Evolutionary conservation across 345 rosid species (phyloP).

Genomic region (Cardamine chenopodiifolia): DNA sequence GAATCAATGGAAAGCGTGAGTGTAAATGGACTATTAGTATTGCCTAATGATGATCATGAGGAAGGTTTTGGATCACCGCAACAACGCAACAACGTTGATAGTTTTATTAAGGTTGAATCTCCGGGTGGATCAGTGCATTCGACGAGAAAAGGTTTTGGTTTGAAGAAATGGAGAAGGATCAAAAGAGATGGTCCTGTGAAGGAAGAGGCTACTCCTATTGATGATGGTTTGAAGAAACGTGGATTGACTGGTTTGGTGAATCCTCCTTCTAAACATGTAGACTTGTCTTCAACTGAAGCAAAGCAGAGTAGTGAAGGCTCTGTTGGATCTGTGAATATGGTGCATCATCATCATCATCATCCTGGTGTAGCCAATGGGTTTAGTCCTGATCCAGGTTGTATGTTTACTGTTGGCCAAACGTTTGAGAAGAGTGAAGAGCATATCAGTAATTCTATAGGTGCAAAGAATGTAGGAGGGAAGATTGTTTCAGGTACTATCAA

Average conservation of each 20-base stretch:
- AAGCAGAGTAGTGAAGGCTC: constrained; percentile 57
- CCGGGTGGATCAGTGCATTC: constrained; percentile 43
- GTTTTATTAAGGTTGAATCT: constrained; percentile 36
- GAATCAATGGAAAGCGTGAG: constrained; percentile 25
- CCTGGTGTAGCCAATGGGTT: constrained; percentile 42
- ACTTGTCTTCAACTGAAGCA: constrained; percentile 43
- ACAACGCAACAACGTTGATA: constrained; percentile 13
- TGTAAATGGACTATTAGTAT: constrained; percentile 21
- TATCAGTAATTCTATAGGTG: constrained; percentile 55
- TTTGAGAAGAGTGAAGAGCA: constrained; percentile 70
- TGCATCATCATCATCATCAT: constrained; percentile 21
- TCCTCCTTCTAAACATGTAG: constrained; percentile 51
- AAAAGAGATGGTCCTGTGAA: constrained; percentile 60
- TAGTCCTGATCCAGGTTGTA: constrained; percentile 56
- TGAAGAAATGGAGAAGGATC: constrained; percentile 95
- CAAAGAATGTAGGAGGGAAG: constrained; percentile 58
- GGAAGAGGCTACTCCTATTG: constrained; percentile 50
- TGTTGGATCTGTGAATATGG: constrained; percentile 50
- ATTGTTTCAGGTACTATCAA: constrained; percentile 51
- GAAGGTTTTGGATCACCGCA: constrained; percentile 36
- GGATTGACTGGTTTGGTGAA: constrained; percentile 53
- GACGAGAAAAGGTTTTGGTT: constrained; percentile 65
- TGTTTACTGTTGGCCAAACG: constrained; percentile 52
- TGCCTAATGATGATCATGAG: constrained; percentile 32
- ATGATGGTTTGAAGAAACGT: constrained; percentile 59